Conservation (phyloP, 2,329 filamentous ascomycete species). For the Penicillium sp. region DNA sequence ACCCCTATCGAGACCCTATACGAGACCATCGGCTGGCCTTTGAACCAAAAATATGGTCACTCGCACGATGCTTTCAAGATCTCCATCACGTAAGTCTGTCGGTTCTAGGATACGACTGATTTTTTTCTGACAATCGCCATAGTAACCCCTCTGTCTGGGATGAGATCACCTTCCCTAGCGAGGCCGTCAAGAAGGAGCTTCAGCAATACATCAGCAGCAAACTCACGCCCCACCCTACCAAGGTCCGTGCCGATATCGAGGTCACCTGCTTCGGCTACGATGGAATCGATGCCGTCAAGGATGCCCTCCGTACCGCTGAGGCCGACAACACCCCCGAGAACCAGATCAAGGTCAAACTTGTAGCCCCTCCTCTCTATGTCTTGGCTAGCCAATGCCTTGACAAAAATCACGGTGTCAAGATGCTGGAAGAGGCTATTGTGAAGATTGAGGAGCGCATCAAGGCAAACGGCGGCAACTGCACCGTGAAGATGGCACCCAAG, state of each 20-base stretch:
- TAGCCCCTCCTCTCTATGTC: slow-evolving; percentile 96
- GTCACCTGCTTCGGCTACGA: slow-evolving; percentile 95
- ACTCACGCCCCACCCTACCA: slow-evolving; percentile 95
- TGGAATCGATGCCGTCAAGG: slow-evolving; percentile 97
- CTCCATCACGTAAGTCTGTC: slow-evolving; percentile 76
- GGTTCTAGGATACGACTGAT: background rate
- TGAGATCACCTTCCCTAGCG: slow-evolving; percentile 82
- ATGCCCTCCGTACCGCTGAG: slow-evolving; percentile 84
- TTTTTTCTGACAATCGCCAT: slow-evolving; percentile 14
- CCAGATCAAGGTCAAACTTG: slow-evolving; percentile 96
- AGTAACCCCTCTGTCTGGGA: slow-evolving; percentile 96
- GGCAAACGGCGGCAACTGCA: slow-evolving; percentile 70
- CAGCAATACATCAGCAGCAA: slow-evolving; percentile 96
- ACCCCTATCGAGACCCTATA: slow-evolving; percentile 93
- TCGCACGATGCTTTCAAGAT: slow-evolving; percentile 98
- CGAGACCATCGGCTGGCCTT: slow-evolving; percentile 89
- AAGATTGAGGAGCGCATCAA: slow-evolving; percentile 80
- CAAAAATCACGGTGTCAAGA: slow-evolving; percentile 78
- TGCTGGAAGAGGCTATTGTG: slow-evolving; percentile 82
- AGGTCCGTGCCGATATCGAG: slow-evolving; percentile 96
- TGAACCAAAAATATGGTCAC: slow-evolving; percentile 97
- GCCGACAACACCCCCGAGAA: slow-evolving; percentile 86
- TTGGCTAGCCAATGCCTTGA: slow-evolving; percentile 93
- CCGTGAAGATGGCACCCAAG: slow-evolving; percentile 98
- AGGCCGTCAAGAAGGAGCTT: slow-evolving; percentile 81